Base-by-base conservation (phyloP, 495 filamentous ascomycete species). In the Cladorrhinum samala region DNA sequence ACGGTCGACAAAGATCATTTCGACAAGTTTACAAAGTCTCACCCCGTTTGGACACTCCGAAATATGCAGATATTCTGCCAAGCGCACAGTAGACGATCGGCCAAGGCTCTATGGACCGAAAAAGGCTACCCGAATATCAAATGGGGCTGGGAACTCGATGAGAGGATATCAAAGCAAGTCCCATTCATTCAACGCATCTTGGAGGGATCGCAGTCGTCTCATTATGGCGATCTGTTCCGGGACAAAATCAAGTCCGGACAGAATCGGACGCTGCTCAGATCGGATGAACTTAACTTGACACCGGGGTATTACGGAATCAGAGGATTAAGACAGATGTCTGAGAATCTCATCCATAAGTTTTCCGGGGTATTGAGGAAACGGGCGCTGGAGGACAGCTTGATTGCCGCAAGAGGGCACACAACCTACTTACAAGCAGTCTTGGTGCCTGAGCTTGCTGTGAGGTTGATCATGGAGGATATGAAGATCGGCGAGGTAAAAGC, bases 381-480 rank as follows among this genome's bases (percentile, higher is more conserved):
- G 40, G 80, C 85, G 8, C 66, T 78, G 14, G 73, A 75, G 46
- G 91, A 96, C 66, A 70, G 72, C 37, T 72, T 94, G 11, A 75
- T 95, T 43, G 81, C 86, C 9, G 74, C 76, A 0, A 76, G 85
- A 20, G 88, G 89, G 9, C 76, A 88, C 23, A 82, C 81, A 13
- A 80, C 77, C 16, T 98, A 88, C 59, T 80, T 96, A 7, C 90
- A 96, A 68, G 73, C 76, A 0, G 93, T 97, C 2, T 70, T 96
- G 39, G 90, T 95, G 13, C 91, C 91, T 0, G 93, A 98, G 64
- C 65, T 96, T 45, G 81, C 86, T 3, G 74, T 88, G 1, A 69
- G 72, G 56, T 76, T 98, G 16, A 85, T 97, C 21, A 87, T 80
- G 73, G 86, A 96, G 56, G 93, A 98, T 62, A 87, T 96, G 87